A percentile compares a stretch with the other conserved stretches of the same genome.
Evolutionary conservation across 768 basidiomycete genomes (phyloP).

Genomic region (Collybia sp.): DNA sequence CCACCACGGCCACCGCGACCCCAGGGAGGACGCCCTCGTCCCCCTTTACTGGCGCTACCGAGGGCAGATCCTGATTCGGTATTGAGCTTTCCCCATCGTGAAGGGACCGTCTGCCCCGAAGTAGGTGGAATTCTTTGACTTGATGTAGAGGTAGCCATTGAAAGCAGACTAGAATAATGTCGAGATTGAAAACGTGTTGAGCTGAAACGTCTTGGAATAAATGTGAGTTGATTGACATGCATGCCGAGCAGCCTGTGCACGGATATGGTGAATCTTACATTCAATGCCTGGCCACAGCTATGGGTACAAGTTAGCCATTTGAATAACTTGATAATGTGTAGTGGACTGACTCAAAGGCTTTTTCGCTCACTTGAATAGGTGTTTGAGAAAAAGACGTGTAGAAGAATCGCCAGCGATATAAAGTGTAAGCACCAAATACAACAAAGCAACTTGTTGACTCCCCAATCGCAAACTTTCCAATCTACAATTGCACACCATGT

Average conservation of each 20-base stretch:
- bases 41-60: constrained; percentile 33
- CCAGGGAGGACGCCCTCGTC: constrained; percentile 25
- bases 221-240: no score
- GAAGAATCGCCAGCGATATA: no score
- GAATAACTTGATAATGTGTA: no score
- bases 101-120: constrained; percentile 20
- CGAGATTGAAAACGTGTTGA: not conserved
- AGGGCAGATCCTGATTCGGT: constrained; percentile 46
- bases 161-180: constrained; percentile 4
- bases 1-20: constrained; percentile 32
- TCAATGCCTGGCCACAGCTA: no score
- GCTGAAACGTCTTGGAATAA: no score
- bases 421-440: constrained; percentile 27
- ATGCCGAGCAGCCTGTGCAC: no score
- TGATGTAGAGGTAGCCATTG: constrained; percentile 41
- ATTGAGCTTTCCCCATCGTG: constrained; percentile 38
- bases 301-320: no score
- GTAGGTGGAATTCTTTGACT: constrained; percentile 17
- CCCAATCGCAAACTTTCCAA: constrained; percentile 5
- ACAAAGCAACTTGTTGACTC: constrained; percentile 21
- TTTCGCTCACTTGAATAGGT: no score
- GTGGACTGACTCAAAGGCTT: no score
- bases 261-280: no score
- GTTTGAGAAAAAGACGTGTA: no score
- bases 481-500: constrained; percentile 47